A percentile compares a stretch with the other conserved stretches of the same genome.
These are phyloP conservation scores for Trichoderma atroviride DNA, from an alignment of 2,329 filamentous ascomycete genomes.

Conservation along the genomic window DNA sequence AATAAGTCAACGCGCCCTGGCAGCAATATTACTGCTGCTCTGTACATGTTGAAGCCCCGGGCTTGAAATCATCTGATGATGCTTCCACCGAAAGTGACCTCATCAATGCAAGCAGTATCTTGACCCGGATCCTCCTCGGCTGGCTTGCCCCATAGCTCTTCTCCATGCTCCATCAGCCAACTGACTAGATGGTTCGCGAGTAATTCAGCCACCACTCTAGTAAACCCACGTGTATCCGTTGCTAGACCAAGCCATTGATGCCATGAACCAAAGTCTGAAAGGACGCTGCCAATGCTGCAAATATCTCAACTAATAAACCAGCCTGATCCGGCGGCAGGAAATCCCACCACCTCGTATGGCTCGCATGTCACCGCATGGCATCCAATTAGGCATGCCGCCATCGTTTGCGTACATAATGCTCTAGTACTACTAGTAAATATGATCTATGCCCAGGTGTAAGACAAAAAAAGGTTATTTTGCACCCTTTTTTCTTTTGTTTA, in stretches of 20 bases:
- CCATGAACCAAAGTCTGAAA: background rate
- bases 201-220: background rate
- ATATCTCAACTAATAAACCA: background rate
- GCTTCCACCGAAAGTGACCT: background rate
- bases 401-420: background rate
- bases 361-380: background rate
- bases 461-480: background rate
- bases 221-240: background rate
- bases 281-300: background rate
- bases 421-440: background rate
- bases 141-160: background rate
- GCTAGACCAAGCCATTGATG: background rate
- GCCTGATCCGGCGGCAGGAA: background rate
- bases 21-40: background rate
- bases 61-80: background rate
- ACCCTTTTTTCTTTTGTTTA: constrained; percentile 12
- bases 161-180: background rate
- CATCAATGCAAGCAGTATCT: background rate
- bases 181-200: background rate
- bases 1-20: background rate
- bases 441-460: constrained; percentile 1
- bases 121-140: background rate
- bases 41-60: background rate
- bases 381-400: background rate
- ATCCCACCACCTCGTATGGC: background rate